phyloP scores from a whole-genome alignment of 2,329 filamentous ascomycete species.

The Lachnellula subtilissima region DNA sequence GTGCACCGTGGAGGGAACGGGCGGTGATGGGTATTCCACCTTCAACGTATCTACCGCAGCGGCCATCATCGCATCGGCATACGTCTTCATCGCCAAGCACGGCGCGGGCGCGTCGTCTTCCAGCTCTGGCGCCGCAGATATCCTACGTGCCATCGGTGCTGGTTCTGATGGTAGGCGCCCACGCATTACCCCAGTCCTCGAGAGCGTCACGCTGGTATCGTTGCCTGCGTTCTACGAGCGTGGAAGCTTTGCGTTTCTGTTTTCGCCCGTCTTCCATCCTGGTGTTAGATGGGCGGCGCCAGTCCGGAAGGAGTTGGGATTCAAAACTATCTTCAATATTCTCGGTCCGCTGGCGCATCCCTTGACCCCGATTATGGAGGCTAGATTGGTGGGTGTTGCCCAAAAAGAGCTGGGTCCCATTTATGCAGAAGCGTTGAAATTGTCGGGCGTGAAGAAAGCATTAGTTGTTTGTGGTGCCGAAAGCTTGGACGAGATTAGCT shows the following conservation, averaged over 20 bases:
- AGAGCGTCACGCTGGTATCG: neutral
- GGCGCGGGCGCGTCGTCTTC: neutral
- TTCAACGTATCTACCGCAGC: neutral
- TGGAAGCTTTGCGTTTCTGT: neutral
- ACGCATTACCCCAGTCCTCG: neutral
- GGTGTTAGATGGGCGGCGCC: neutral
- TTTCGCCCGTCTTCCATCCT: neutral
- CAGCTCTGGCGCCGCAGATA: neutral
- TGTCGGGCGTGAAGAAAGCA: neutral
- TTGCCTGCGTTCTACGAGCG: neutral
- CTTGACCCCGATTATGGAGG: neutral
- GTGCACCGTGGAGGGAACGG: neutral
- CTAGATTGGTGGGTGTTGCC: neutral
- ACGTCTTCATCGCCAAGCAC: neutral
- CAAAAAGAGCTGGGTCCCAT: neutral
- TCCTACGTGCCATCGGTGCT: neutral
- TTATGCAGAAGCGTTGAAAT: neutral
- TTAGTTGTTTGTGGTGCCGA: neutral
- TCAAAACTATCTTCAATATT: neutral
- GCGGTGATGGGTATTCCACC: neutral
- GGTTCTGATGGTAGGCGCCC: neutral
- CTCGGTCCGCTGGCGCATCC: neutral
- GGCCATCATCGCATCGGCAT: neutral
- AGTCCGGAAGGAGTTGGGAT: neutral
- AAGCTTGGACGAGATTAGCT: neutral